Evolutionary conservation across 148 eudicot species (phyloP), one percentile per base, ranked within the genome.

Genomic region (Camellia lanceoleosa): DNA sequence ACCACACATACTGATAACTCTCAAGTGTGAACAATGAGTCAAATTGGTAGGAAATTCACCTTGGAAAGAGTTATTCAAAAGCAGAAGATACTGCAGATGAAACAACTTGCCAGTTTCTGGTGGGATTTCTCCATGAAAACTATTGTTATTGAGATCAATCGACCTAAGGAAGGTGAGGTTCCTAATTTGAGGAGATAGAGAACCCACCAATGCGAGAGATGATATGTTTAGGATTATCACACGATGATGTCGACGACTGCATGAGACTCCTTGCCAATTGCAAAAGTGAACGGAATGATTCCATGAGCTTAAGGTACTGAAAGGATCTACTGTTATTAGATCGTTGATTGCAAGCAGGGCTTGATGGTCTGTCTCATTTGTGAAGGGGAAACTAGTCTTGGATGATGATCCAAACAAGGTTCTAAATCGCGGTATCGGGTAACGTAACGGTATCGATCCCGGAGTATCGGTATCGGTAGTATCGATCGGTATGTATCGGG

Each of bases 231-330:
- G 59, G 11, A 23, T 7, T 1, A 44, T 66, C 73, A 80, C 83
- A 20, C 83, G 74, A 14, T 80, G 79, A 44, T 68, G 83, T 5
- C 0, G n/a, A n/a, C 5, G 71, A 5, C 74, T 12, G 43, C 83
- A 80, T 11, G 54, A 12, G 46, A 80, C 79, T 55, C 83, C 83
- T 41, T 42, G 51, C 83, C 83, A 80, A 10, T 74, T 66, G 73
- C 83, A 80, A 7, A 80, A 80, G 13, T 80, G 77, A 42, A 44
- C 7, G 44, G 83, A 80, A 16, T 13, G 41, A 11, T 80, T 74
- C 83, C 83, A 80, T 43, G 83, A 74, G 56, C 67, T 75, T 2
- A 80, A 23, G 16, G 13, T n/a, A 23, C 7, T 12, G 20, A 78
- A 1, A 18, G 80, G 73, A 15, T 80, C 78, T 15, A 7, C 62